These are phyloP conservation scores for Penicillium cataractarum DNA, from an alignment of 495 filamentous ascomycete species.

Conservation along the genomic window DNA sequence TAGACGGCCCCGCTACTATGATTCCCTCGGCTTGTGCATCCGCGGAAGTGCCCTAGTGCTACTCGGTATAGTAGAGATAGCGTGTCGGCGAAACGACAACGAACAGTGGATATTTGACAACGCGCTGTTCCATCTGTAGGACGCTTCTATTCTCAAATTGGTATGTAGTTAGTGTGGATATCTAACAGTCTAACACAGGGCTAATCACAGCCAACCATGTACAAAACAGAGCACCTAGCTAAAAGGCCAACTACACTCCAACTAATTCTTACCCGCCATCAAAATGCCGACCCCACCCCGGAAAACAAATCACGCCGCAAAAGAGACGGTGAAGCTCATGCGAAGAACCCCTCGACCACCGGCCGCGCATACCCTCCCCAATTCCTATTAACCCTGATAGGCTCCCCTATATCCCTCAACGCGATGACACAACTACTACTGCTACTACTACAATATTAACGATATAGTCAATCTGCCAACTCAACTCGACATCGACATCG, in stretches of 20 bases:
- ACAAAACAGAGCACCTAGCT: background rate
- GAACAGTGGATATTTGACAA: background rate
- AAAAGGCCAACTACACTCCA: background rate
- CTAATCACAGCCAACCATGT: background rate
- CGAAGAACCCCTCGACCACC: background rate
- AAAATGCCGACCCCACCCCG: background rate
- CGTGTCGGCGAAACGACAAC: too few species aligned
- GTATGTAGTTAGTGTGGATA: background rate
- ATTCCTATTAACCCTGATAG: background rate
- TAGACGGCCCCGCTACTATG: background rate
- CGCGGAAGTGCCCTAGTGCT: background rate
- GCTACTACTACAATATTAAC: too few species aligned
- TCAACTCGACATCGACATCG: background rate
- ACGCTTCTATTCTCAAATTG: background rate
- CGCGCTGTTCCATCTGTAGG: background rate
- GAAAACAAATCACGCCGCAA: background rate
- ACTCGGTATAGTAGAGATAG: background rate
- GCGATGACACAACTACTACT: background rate
- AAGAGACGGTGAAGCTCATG: constrained; percentile 2
- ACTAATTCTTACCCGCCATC: background rate
- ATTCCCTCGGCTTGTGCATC: background rate
- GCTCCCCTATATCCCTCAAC: background rate
- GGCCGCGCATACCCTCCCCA: background rate
- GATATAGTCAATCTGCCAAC: background rate
- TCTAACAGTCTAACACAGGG: background rate